Evolutionary conservation across 2,329 filamentous ascomycete genomes (phyloP).

Genomic region (Epichloe sylvatica): DNA sequence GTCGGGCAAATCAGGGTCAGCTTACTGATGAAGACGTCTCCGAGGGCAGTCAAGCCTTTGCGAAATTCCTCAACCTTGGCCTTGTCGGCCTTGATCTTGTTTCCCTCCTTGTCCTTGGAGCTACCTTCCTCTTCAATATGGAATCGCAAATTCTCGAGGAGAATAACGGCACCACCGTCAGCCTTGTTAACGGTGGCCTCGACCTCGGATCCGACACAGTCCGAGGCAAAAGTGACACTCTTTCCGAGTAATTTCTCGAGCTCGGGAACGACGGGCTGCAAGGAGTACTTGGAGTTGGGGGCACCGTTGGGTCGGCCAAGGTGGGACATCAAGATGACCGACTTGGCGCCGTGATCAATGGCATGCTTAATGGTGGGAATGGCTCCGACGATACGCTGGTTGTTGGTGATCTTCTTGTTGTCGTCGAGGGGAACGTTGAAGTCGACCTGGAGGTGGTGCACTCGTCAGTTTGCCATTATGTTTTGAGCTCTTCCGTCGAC

Average conservation of each 20-base stretch:
- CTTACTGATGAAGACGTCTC: conserved; percentile 92
- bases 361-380: conserved; percentile 92
- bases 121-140: conserved; percentile 97
- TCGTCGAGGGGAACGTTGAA: conserved; percentile 97
- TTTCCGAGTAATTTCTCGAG: conserved; percentile 81
- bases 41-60: conserved; percentile 84
- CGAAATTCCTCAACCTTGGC: conserved; percentile 84
- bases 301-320: conserved; percentile 90
- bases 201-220: conserved; percentile 79
- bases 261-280: conserved; percentile 81
- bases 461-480: background rate
- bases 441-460: conserved; percentile 55
- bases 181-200: conserved; percentile 83
- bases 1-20: conserved; percentile 9
- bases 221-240: conserved; percentile 74
- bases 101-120: conserved; percentile 82
- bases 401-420: conserved; percentile 92
- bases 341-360: conserved; percentile 77
- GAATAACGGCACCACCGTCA: conserved; percentile 65
- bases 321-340: conserved; percentile 95
- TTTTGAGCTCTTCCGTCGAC: background rate
- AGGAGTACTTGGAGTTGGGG: conserved; percentile 81
- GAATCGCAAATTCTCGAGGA: conserved; percentile 97
- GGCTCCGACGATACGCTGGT: conserved; percentile 93
- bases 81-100: conserved; percentile 97